These are phyloP conservation scores for Mortierella sp. DNA, from an alignment of 371 early-diverging fungal genomes.

Conservation along the genomic window DNA sequence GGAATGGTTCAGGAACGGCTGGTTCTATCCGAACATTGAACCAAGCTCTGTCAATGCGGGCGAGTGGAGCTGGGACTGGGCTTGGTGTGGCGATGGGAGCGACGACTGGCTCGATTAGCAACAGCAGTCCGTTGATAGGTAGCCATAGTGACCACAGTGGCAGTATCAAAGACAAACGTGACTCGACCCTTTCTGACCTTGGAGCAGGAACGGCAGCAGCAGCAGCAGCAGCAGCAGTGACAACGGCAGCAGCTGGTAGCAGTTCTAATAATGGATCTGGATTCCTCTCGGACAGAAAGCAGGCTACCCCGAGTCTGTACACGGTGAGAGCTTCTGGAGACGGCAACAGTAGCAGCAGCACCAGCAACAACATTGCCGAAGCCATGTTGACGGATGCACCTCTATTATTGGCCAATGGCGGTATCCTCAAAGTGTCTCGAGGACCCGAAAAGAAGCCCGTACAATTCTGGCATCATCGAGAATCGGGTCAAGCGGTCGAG, in stretches of 20 bases:
- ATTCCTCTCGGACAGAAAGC: too few species aligned
- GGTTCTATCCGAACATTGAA: constrained; percentile 24
- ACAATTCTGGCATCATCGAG: constrained; percentile 31
- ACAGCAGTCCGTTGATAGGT: too few species aligned
- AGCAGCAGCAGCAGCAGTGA: too few species aligned
- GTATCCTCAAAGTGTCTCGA: constrained; percentile 36
- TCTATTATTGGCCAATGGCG: constrained; percentile 32
- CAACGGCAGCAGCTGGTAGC: too few species aligned
- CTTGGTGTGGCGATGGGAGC: neutral
- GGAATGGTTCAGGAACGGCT: constrained; percentile 27
- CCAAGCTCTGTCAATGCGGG: neutral
- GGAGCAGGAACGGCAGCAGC: too few species aligned
- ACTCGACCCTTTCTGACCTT: too few species aligned
- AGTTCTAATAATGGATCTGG: too few species aligned
- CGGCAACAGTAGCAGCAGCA: constrained; percentile 28
- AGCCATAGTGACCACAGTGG: too few species aligned
- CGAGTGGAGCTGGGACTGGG: constrained; percentile 9
- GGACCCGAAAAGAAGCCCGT: constrained; percentile 41
- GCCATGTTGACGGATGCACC: constrained; percentile 31
- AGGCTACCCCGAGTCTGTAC: too few species aligned
- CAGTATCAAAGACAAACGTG: too few species aligned
- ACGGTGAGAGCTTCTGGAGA: too few species aligned
- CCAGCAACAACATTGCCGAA: constrained; percentile 36
- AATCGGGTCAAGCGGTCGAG: constrained; percentile 25
- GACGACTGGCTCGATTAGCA: too few species aligned